Percentiles rank a stretch among this genome's conserved stretches.
Evolutionary conservation across 768 basidiomycete genomes (phyloP).

Genomic region (Chalciporus piperatus): DNA sequence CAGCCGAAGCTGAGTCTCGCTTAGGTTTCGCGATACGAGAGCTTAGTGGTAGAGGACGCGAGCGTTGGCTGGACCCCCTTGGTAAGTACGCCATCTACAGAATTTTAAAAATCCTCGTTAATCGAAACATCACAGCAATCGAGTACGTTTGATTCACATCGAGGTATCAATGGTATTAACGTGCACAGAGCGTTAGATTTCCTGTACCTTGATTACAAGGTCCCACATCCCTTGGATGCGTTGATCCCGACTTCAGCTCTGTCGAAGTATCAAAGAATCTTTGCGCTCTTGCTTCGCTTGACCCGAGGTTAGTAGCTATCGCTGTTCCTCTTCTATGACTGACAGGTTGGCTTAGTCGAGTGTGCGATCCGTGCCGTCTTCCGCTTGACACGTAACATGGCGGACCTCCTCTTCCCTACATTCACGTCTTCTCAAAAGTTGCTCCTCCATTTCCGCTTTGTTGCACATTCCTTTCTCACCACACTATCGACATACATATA

Average conservation of each 20-base stretch:
- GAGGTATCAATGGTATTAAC: neutral
- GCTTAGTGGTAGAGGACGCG: slow-evolving; percentile 59
- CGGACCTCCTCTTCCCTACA: slow-evolving; percentile 56
- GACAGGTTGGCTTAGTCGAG: slow-evolving; percentile 47
- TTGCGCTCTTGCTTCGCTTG: slow-evolving; percentile 75
- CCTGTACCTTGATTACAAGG: slow-evolving; percentile 85
- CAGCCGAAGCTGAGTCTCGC: slow-evolving; percentile 68
- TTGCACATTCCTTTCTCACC: slow-evolving; percentile 66
- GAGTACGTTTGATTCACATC: slow-evolving; percentile 14
- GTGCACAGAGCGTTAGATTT: slow-evolving; percentile 76
- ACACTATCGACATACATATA: slow-evolving; percentile 70
- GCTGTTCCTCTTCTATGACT: neutral
- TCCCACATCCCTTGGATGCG: slow-evolving; percentile 73
- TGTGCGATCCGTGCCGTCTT: slow-evolving; percentile 63
- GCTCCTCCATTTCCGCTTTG: slow-evolving; percentile 70
- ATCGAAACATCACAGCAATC: slow-evolving; percentile 16
- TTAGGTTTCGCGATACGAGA: slow-evolving; percentile 85
- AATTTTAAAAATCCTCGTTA: neutral
- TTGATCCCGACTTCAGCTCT: slow-evolving; percentile 69
- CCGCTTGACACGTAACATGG: slow-evolving; percentile 50
- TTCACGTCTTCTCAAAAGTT: slow-evolving; percentile 48
- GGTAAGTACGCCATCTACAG: slow-evolving; percentile 48
- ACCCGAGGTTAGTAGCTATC: slow-evolving; percentile 57
- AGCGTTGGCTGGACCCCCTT: slow-evolving; percentile 80
- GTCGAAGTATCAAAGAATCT: slow-evolving; percentile 84